Percentiles rank a stretch among this genome's conserved stretches.
Evolutionary conservation across 306 rosid species (phyloP).

Genomic region (Amphicarpaea edgeworthii): DNA sequence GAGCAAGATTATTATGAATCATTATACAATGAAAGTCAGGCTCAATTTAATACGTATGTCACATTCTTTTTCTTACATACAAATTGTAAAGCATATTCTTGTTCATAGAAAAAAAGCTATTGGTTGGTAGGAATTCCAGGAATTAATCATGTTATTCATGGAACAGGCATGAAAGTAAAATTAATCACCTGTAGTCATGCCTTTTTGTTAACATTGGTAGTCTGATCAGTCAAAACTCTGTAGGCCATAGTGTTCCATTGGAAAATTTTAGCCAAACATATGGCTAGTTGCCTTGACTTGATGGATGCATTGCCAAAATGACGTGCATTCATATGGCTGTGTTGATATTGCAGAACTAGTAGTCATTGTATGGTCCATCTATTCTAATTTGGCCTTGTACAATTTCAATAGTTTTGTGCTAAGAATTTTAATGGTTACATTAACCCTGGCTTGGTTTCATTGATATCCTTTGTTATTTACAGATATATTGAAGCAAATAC

Average conservation of each 20-base stretch:
- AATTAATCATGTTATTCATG: not conserved
- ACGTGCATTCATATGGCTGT: no score
- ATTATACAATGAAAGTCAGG: constrained; percentile 81
- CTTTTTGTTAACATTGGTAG: constrained; percentile 22
- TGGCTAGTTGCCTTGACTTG: no score
- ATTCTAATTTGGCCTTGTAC: not conserved
- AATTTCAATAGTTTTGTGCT: not conserved
- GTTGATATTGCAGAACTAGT: no score
- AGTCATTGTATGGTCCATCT: no score
- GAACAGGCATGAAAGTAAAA: not conserved
- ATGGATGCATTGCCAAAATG: not conserved
- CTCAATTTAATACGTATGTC: constrained; percentile 82
- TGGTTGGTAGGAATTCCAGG: not conserved
- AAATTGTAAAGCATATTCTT: constrained; percentile 33
- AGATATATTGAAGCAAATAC: constrained; percentile 80
- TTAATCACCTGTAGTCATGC: not conserved
- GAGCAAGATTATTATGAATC: constrained; percentile 93
- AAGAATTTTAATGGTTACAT: not conserved
- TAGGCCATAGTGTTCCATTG: not conserved
- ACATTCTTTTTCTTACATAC: constrained; percentile 20
- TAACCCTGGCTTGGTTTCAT: constrained; percentile 4
- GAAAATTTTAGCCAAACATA: not conserved
- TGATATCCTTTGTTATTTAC: constrained; percentile 50
- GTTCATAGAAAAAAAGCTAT: not conserved
- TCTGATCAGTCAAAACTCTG: constrained; percentile 8